A percentile compares a stretch with the other conserved stretches of the same genome.
phyloP scores from a whole-genome alignment of 164 flowering plant genomes.

The Santalum album region DNA sequence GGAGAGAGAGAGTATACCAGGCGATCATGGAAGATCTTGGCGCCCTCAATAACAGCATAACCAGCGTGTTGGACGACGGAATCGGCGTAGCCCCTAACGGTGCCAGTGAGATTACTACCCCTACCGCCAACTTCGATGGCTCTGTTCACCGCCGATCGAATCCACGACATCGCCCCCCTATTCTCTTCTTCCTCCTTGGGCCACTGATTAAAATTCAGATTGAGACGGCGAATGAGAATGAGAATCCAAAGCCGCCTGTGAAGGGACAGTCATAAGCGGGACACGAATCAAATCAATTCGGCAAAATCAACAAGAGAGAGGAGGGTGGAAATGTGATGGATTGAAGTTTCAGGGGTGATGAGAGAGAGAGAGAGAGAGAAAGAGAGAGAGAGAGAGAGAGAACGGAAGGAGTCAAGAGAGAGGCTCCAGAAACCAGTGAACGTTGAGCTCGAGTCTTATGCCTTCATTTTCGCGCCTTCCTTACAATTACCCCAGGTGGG shows the following conservation, averaged over 20 bases:
- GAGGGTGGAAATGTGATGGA: neutral
- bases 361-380: neutral
- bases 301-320: neutral
- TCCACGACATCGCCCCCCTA: constrained; percentile 39
- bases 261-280: too few species aligned
- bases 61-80: constrained; percentile 66
- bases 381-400: neutral
- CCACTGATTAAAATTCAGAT: neutral
- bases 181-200: neutral
- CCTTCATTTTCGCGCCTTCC: neutral
- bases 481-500: neutral
- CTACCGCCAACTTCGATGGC: constrained; percentile 67
- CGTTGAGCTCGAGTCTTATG: neutral
- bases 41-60: constrained; percentile 65
- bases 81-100: constrained; percentile 55
- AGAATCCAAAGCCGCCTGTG: neutral
- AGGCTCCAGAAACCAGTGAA: neutral
- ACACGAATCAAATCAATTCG: neutral
- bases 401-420: neutral
- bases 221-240: neutral
- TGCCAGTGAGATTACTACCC: constrained; percentile 50
- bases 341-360: too few species aligned
- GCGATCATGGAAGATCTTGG: constrained; percentile 57
- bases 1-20: constrained; percentile 20
- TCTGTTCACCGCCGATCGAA: constrained; percentile 51